A percentile compares a stretch with the other conserved stretches of the same genome.
Conservation (phyloP, 1,284 basidiomycete species). For the Trametes sp. region DNA sequence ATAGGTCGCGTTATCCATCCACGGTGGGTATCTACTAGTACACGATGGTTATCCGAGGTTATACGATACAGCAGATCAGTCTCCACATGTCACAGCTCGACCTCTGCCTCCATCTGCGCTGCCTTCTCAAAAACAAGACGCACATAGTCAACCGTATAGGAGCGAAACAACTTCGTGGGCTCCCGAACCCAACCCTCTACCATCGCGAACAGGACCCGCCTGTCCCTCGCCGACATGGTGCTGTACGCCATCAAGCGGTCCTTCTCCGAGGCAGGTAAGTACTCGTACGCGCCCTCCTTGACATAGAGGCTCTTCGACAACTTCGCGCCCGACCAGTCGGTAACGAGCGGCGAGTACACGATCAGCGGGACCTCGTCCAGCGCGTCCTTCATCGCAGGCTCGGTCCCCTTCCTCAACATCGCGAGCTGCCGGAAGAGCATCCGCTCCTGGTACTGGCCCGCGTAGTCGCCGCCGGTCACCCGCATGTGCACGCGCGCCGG, state of each 20-base stretch:
- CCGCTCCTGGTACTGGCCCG: constrained; percentile 40
- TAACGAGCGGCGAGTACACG: constrained; percentile 40
- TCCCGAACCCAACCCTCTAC: constrained; percentile 22
- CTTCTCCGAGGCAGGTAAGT: constrained; percentile 32
- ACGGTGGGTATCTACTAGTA: no score
- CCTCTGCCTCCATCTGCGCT: background rate
- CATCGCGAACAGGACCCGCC: constrained; percentile 26
- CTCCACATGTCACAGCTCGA: no score
- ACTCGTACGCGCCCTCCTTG: constrained; percentile 37
- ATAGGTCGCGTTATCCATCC: no score
- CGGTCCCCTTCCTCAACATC: constrained; percentile 14
- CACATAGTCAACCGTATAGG: constrained; percentile 35
- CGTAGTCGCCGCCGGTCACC: constrained; percentile 42
- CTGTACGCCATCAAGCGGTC: constrained; percentile 37
- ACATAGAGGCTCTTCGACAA: constrained; percentile 45
- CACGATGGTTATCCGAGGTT: no score
- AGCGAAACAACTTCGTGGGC: constrained; percentile 25
- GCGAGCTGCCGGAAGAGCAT: constrained; percentile 37
- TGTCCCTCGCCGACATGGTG: constrained; percentile 35
- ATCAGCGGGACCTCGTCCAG: constrained; percentile 15
- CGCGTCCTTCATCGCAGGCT: constrained; percentile 14
- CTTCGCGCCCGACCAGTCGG: constrained; percentile 45
- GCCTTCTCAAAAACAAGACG: constrained; percentile 2
- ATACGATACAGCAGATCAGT: no score
- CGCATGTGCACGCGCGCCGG: constrained; percentile 34